Evolutionary conservation across 1,284 basidiomycete genomes (phyloP).

Genomic region (Apiotrichum gamsii): DNA sequence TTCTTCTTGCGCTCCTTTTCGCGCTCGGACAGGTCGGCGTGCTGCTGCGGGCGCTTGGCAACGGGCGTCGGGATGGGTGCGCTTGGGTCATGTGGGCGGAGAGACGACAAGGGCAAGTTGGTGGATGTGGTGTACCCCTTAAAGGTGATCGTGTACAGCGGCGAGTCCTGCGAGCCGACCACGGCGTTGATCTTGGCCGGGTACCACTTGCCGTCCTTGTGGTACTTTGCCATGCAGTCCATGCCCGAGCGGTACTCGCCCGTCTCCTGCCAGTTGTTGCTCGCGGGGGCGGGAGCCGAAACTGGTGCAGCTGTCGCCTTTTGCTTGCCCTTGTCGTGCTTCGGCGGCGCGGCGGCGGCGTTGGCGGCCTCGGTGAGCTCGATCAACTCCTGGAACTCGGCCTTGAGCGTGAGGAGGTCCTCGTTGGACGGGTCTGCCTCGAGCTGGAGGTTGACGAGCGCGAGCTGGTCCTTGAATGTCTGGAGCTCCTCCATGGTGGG

Average conservation of each 20-base stretch:
- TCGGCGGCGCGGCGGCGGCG: slow-evolving; percentile 11
- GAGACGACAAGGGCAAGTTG: slow-evolving; percentile 64
- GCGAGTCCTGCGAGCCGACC: slow-evolving; percentile 74
- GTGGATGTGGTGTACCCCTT: slow-evolving; percentile 94
- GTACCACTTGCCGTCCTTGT: slow-evolving; percentile 76
- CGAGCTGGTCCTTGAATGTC: slow-evolving; percentile 77
- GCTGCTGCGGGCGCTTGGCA: slow-evolving; percentile 68
- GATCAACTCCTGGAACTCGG: slow-evolving; percentile 85
- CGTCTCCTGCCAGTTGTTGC: slow-evolving; percentile 32
- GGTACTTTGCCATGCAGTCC: slow-evolving; percentile 84
- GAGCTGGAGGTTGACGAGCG: slow-evolving; percentile 82
- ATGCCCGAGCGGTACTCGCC: slow-evolving; percentile 64
- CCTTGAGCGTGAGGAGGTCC: slow-evolving; percentile 63
- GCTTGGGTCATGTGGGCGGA: slow-evolving; percentile 55
- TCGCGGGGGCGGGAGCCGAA: neutral
- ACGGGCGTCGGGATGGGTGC: slow-evolving; percentile 52
- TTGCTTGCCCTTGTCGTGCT: slow-evolving; percentile 9
- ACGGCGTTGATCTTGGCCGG: slow-evolving; percentile 84
- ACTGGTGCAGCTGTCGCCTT: slow-evolving; percentile 5
- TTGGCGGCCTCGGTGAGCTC: slow-evolving; percentile 67
- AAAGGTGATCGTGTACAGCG: slow-evolving; percentile 88
- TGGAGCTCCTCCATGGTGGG: slow-evolving; percentile 58
- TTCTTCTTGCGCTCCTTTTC: slow-evolving; percentile 88
- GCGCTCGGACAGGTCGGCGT: slow-evolving; percentile 66
- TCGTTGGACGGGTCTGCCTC: slow-evolving; percentile 71